These are phyloP conservation scores for Fusarium proliferatum DNA, from an alignment of 2,329 filamentous ascomycete species.

Conservation along the genomic window DNA sequence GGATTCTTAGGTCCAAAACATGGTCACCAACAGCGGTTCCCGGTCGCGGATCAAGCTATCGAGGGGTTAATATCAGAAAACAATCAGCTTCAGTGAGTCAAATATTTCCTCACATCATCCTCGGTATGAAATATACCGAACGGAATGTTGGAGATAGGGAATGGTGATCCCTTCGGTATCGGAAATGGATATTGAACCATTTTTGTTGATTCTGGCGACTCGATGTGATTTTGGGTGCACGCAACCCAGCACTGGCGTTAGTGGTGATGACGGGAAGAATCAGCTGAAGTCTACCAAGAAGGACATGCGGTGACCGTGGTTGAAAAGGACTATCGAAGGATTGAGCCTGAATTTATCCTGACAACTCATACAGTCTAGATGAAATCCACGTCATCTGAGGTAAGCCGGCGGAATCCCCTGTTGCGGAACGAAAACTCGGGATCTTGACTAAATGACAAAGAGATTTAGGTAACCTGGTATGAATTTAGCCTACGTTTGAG, in stretches of 20 bases:
- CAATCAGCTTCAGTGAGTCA: fast-evolving
- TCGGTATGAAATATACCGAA: not conserved
- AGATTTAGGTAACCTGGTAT: too few relatives aligned
- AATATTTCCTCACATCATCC: not conserved
- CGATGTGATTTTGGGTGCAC: too few relatives aligned
- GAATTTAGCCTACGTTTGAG: too few relatives aligned
- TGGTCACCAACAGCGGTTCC: not conserved
- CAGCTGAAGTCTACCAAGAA: not conserved
- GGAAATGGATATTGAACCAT: not conserved
- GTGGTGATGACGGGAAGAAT: not conserved
- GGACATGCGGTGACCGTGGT: not conserved
- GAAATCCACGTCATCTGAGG: not conserved
- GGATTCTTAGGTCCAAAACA: not conserved
- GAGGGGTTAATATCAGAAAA: not conserved
- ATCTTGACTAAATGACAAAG: too few relatives aligned
- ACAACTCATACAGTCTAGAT: too few relatives aligned
- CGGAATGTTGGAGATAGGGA: not conserved
- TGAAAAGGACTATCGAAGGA: not conserved
- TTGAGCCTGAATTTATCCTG: not conserved
- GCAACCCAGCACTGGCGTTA: not conserved
- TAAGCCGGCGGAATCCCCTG: not conserved
- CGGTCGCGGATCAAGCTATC: not conserved
- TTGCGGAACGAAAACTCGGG: too few relatives aligned
- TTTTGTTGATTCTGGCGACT: too few relatives aligned
- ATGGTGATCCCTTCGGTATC: not conserved